Conservation (phyloP, 805 yeast genomes). For the Wickerhamiella sergipiensis region DNA sequence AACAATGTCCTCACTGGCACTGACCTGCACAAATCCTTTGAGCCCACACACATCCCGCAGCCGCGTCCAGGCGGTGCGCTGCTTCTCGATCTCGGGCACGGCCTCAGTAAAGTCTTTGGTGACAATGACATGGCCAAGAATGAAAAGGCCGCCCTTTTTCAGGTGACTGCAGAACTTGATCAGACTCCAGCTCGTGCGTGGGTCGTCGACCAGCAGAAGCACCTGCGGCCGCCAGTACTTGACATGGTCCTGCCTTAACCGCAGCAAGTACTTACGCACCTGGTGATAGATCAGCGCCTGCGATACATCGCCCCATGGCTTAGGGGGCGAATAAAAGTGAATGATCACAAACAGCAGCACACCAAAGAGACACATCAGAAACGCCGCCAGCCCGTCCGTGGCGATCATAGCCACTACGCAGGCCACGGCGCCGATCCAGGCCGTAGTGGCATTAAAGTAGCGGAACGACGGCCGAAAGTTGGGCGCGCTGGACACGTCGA, state of each 20-base stretch:
- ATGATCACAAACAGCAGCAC: constrained; percentile 58
- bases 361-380: constrained; percentile 54
- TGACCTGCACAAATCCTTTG: constrained; percentile 90
- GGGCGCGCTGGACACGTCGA: constrained; percentile 89
- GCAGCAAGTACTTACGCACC: constrained; percentile 75
- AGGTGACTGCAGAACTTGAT: constrained; percentile 87
- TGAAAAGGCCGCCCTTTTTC: constrained; percentile 89
- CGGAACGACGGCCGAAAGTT: constrained; percentile 92
- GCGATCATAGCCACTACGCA: constrained; percentile 82
- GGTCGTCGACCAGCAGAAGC: constrained; percentile 74
- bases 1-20: constrained; percentile 70
- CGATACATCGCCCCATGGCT: constrained; percentile 97
- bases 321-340: constrained; percentile 87
- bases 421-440: constrained; percentile 54
- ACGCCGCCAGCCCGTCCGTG: constrained; percentile 84
- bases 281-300: constrained; percentile 92
- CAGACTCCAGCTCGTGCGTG: constrained; percentile 81
- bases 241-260: constrained; percentile 81
- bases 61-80: constrained; percentile 70
- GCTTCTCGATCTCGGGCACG: constrained; percentile 54
- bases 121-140: constrained; percentile 82
- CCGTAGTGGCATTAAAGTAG: constrained; percentile 72
- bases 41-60: constrained; percentile 63
- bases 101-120: constrained; percentile 47
- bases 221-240: constrained; percentile 98